phyloP scores from a whole-genome alignment of 768 basidiomycete species.

The Serendipita sp. region DNA sequence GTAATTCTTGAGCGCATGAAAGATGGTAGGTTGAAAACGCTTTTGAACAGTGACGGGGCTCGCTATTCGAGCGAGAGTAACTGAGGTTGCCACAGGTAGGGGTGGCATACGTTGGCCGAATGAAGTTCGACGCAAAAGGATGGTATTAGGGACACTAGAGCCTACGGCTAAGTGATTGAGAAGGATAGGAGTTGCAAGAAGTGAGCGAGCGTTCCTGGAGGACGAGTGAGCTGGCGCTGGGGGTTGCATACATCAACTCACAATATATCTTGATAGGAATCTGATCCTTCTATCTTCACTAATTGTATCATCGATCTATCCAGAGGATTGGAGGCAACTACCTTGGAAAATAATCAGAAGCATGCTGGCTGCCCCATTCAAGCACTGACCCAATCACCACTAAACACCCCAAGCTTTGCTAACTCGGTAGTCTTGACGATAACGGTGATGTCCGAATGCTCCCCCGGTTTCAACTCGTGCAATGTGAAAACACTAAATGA shows the following conservation, averaged over 20 bases:
- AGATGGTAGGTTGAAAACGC: constrained; percentile 43
- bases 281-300: constrained; percentile 33
- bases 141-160: background rate
- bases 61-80: constrained; percentile 69
- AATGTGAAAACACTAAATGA: constrained; percentile 23
- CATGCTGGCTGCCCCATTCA: background rate
- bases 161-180: constrained; percentile 21
- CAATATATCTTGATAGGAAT: constrained; percentile 30
- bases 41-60: constrained; percentile 56
- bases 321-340: constrained; percentile 34
- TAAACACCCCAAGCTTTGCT: constrained; percentile 45
- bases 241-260: constrained; percentile 1
- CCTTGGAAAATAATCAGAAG: constrained; percentile 18
- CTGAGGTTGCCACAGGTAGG: constrained; percentile 51
- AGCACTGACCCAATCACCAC: constrained; percentile 59
- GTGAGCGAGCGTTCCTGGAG: background rate
- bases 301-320: constrained; percentile 30
- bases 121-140: constrained; percentile 34
- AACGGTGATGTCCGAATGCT: constrained; percentile 36
- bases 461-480: constrained; percentile 14
- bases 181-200: background rate
- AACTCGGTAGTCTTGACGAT: constrained; percentile 52
- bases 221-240: background rate
- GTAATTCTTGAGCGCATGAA: constrained; percentile 44
- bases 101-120: constrained; percentile 43